These are phyloP conservation scores for Penicillium sp. DNA, from an alignment of 2,329 filamentous ascomycete genomes.

Conservation along the genomic window DNA sequence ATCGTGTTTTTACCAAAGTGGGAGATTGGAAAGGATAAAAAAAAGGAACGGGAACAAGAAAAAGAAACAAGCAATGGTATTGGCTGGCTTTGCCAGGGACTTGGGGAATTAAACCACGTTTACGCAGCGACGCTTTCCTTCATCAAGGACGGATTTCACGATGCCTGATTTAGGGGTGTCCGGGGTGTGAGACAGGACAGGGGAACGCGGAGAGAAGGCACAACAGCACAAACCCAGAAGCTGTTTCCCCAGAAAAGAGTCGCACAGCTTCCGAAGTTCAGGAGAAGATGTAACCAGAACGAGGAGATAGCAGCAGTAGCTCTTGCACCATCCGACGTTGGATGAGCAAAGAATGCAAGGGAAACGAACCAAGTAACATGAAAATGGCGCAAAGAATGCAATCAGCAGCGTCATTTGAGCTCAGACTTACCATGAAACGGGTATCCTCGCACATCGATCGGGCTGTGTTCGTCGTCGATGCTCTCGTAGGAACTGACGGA, in stretches of 20 bases:
- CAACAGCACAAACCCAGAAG: constrained; percentile 8
- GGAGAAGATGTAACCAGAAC: constrained; percentile 17
- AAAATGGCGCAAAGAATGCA: constrained; percentile 43
- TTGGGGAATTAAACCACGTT: constrained; percentile 4
- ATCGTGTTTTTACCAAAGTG: constrained; percentile 23
- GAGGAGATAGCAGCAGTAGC: constrained; percentile 12
- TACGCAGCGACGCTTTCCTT: constrained; percentile 6
- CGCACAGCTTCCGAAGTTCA: constrained; percentile 8
- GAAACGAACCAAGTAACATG: constrained; percentile 34
- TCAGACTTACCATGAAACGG: constrained; percentile 46
- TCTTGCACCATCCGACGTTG: constrained; percentile 20
- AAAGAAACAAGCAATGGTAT: constrained; percentile 13
- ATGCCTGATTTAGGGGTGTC: constrained; percentile 4
- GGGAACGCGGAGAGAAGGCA: neutral
- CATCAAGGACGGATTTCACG: constrained; percentile 1
- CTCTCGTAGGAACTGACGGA: constrained; percentile 50
- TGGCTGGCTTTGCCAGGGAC: constrained; percentile 4
- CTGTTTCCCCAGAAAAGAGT: constrained; percentile 20
- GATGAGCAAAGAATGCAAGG: constrained; percentile 22
- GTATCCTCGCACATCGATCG: constrained; percentile 45
- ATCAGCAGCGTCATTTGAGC: constrained; percentile 31
- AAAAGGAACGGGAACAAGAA: constrained; percentile 10
- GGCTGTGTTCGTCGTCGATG: constrained; percentile 45
- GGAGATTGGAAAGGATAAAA: constrained; percentile 7
- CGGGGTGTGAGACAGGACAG: neutral